These are phyloP conservation scores for Aspergillus hortae DNA, from an alignment of 2,329 filamentous ascomycete genomes.

Conservation along the genomic window DNA sequence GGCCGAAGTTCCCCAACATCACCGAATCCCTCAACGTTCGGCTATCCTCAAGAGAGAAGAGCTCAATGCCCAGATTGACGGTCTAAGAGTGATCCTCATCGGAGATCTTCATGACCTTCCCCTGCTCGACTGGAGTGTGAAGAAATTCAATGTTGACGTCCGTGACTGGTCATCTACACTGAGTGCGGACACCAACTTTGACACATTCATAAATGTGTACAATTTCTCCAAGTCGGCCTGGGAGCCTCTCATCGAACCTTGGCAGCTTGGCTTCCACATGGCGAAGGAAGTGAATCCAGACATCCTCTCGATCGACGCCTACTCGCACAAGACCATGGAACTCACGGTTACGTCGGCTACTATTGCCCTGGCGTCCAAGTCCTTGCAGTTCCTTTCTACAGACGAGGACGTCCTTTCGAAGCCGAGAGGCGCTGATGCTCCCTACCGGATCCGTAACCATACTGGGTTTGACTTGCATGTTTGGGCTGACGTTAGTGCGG, in stretches of 20 bases:
- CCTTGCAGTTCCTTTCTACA: constrained; percentile 80
- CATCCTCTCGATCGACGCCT: constrained; percentile 75
- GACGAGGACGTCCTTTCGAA: constrained; percentile 93
- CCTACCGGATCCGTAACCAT: constrained; percentile 91
- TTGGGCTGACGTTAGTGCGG: constrained; percentile 72
- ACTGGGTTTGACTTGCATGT: constrained; percentile 88
- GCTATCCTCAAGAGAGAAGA: constrained; percentile 68
- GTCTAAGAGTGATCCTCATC: constrained; percentile 87
- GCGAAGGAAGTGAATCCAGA: constrained; percentile 73
- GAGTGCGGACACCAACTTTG: constrained; percentile 83
- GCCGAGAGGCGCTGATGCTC: constrained; percentile 83
- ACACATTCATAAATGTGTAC: constrained; percentile 94
- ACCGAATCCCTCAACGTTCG: constrained; percentile 41
- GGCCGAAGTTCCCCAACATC: constrained; percentile 34
- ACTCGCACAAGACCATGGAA: constrained; percentile 86
- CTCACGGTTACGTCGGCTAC: constrained; percentile 89
- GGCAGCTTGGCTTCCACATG: constrained; percentile 89
- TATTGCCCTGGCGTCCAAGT: constrained; percentile 90
- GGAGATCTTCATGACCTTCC: constrained; percentile 94
- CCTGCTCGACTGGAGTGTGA: constrained; percentile 88
- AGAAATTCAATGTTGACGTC: constrained; percentile 79
- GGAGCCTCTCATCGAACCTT: constrained; percentile 95
- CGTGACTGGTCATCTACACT: constrained; percentile 88
- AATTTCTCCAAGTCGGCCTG: constrained; percentile 99
- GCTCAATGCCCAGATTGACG: constrained; percentile 79